Base-by-base conservation (phyloP, 1,284 basidiomycete species). In the Melampsora larici-populina region DNA sequence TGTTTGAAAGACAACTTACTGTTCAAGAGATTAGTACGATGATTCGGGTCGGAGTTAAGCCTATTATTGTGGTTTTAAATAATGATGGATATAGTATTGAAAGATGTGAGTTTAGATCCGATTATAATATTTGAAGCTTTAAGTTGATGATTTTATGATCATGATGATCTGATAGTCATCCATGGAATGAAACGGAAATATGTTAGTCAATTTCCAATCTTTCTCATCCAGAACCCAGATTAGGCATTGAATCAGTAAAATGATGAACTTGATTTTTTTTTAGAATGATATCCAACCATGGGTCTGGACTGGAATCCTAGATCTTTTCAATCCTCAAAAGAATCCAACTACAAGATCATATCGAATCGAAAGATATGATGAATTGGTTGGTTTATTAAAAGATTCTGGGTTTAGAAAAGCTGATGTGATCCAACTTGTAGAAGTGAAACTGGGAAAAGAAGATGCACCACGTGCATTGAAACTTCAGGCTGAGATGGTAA, bases 81-180 rank as follows among this genome's bases (percentile, higher is more conserved):
- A 95, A 97, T 84, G 89, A 89, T 71, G 94, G 94, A 0, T 94
- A 94, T 84, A 90, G 90, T 60, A 94, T 97, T 79, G 94, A 97
- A 86, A 87, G 91, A 29, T 58, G 55, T 58, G 55, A 58, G 55
- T 58, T 24, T 29, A 24, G 24, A 5, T n/a, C 89, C 88, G 13
- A 9, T 11, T 43, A 1, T 9, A 82, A 88, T 93, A 79, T 90
- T 92, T 82, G 92, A 90, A 26, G 87, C 86, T 36, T 36, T 81
- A 13, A 58, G 21, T 58, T 21, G 24, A n/a, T 21, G 9, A 55
- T n/a, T n/a, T 6, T 55, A 29, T 21, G 11, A 55, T 7, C 51
- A 55, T 55, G 8, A 17, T 8, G 51, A 58, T 29, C 29, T 29
- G 55, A 8, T 15, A 58, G 55, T 58, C 55, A 58, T 58, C 24